These are phyloP conservation scores for Immersiporthe knoxdaviesiana DNA, from an alignment of 2,329 filamentous ascomycete species.

Conservation along the genomic window DNA sequence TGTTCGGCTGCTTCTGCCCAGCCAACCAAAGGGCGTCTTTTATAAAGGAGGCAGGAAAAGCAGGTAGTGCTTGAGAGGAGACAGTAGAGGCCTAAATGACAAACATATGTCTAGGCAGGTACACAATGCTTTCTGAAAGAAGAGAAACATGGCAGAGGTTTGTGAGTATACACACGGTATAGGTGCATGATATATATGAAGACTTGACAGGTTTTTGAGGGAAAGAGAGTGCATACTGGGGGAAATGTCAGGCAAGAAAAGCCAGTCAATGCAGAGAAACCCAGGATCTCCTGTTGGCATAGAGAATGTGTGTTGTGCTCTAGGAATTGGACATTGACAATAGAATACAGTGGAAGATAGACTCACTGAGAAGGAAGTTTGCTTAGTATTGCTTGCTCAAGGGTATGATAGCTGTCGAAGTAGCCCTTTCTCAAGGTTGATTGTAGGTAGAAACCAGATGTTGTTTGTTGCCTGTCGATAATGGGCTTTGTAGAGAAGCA, in stretches of 20 bases:
- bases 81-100: neutral
- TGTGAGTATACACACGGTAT: too few species aligned
- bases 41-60: neutral
- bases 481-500: neutral
- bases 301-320: neutral
- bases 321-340: neutral
- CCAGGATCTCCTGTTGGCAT: neutral
- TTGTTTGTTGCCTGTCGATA: neutral
- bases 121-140: too few species aligned
- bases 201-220: neutral
- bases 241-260: too few species aligned
- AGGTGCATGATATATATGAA: neutral
- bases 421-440: too few species aligned
- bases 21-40: neutral
- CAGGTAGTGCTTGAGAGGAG: neutral
- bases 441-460: neutral
- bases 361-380: neutral
- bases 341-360: neutral
- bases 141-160: too few species aligned
- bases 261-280: neutral
- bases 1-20: neutral
- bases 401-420: neutral
- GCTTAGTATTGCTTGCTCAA: neutral
- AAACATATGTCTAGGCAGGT: too few species aligned
- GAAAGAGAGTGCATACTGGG: too few species aligned